A percentile compares a stretch with the other conserved stretches of the same genome.
Conservation (phyloP, 2,329 filamentous ascomycete species). For the Pseudogymnoascus sp. region DNA sequence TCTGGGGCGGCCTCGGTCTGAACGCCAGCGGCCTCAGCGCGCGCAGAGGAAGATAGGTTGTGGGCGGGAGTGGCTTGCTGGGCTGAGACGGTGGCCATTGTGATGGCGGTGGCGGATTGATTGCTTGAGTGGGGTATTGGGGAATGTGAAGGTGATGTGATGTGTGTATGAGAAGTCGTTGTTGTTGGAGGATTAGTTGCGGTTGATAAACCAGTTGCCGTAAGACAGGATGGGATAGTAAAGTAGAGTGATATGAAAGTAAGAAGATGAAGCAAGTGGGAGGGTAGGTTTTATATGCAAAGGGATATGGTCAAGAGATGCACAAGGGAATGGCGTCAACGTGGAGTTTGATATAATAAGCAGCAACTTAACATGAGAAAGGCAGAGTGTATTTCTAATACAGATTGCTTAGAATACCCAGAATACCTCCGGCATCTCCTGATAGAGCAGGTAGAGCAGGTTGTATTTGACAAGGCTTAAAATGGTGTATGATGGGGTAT, state of each 20-base stretch:
- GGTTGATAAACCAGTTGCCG: neutral
- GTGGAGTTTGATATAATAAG: neutral
- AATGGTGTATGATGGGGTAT: neutral
- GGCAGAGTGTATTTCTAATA: neutral
- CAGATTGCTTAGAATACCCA: neutral
- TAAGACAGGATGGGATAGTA: neutral
- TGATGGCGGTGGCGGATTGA: neutral
- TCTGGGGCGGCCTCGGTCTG: constrained; percentile 11
- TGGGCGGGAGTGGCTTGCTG: constrained; percentile 34
- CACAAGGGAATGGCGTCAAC: constrained; percentile 3
- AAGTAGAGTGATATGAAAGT: neutral
- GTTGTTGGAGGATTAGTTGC: neutral
- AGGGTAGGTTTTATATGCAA: neutral
- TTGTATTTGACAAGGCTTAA: neutral
- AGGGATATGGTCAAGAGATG: neutral
- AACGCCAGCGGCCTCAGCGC: constrained; percentile 17
- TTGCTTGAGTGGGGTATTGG: neutral
- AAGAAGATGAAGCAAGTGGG: neutral
- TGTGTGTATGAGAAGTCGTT: neutral
- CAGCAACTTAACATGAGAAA: neutral
- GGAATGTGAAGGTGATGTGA: neutral
- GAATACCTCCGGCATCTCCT: neutral
- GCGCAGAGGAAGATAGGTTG: constrained; percentile 27
- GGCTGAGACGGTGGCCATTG: constrained; percentile 32
- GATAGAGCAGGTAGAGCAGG: neutral